A percentile compares a stretch with the other conserved stretches of the same genome.
Evolutionary conservation across 2,329 filamentous ascomycete genomes (phyloP).

Genomic region (Thielaviopsis ethacetica): DNA sequence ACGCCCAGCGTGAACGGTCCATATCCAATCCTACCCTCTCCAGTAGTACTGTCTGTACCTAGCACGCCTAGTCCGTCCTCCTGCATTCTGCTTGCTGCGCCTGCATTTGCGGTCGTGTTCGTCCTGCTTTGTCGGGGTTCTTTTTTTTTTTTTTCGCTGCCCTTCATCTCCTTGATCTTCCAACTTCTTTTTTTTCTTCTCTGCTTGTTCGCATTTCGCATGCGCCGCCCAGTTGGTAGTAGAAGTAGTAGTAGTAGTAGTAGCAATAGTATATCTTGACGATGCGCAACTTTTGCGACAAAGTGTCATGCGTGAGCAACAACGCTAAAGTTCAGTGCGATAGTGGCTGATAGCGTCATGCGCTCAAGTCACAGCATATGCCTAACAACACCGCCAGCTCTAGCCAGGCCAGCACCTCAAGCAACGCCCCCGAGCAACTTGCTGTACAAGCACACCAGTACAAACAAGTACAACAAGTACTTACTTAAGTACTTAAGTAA

Average conservation of each 20-base stretch:
- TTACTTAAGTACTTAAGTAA: too few relatives aligned
- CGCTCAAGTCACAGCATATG: background rate
- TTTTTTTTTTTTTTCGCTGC: background rate
- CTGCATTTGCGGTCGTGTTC: background rate
- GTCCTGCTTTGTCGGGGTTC: background rate
- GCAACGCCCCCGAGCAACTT: too few relatives aligned
- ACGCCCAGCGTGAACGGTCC: background rate
- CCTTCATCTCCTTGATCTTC: background rate
- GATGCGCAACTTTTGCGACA: too few relatives aligned
- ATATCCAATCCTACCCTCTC: background rate
- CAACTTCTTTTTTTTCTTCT: background rate
- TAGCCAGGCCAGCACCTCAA: background rate
- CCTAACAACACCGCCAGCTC: background rate
- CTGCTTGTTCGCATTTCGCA: background rate
- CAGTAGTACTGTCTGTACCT: background rate
- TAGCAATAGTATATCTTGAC: too few relatives aligned
- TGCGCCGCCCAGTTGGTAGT: too few relatives aligned
- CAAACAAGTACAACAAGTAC: too few relatives aligned
- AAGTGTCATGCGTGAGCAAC: background rate
- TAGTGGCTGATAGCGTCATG: background rate
- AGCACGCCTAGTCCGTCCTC: background rate
- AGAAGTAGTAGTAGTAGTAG: too few relatives aligned
- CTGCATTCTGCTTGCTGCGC: background rate
- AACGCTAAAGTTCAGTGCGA: background rate
- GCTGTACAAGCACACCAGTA: too few relatives aligned